phyloP scores from a whole-genome alignment of 164 flowering plant species.

The Nymphaea colorata region DNA sequence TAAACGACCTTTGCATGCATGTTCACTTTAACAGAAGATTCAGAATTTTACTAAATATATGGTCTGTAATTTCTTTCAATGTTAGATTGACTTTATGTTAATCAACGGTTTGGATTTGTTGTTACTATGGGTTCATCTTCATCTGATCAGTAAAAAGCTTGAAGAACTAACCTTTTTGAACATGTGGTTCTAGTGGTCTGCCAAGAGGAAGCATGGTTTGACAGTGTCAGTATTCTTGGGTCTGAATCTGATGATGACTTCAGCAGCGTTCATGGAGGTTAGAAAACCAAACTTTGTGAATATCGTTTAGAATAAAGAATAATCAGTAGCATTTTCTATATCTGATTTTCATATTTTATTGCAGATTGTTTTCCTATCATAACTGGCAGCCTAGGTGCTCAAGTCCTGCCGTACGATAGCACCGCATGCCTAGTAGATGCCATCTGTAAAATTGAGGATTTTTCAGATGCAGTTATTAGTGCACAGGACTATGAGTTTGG shows the following conservation, averaged over 20 bases:
- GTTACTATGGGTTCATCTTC: not conserved
- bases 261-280: constrained; percentile 84
- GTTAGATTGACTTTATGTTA: too few relatives aligned
- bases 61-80: too few relatives aligned
- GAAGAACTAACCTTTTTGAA: not conserved
- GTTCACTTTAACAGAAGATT: not conserved
- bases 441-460: constrained; percentile 2
- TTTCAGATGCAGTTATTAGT: constrained; percentile 7
- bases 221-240: constrained; percentile 71
- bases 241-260: constrained; percentile 96
- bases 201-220: constrained; percentile 88
- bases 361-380: not conserved
- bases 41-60: too few relatives aligned
- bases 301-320: not conserved
- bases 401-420: not conserved
- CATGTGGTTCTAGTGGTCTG: constrained; percentile 35
- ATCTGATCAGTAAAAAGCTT: not conserved
- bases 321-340: not conserved
- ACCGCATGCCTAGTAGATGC: constrained; percentile 8
- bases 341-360: not conserved
- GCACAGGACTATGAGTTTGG: constrained; percentile 33
- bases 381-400: not conserved
- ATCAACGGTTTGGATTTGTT: too few relatives aligned
- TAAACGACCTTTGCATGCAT: too few relatives aligned
- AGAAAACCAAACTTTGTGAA: not conserved